Percentiles rank a stretch among this genome's conserved stretches.
These are phyloP conservation scores for Murraya koenigii DNA, from an alignment of 345 rosid species.

Conservation along the genomic window DNA sequence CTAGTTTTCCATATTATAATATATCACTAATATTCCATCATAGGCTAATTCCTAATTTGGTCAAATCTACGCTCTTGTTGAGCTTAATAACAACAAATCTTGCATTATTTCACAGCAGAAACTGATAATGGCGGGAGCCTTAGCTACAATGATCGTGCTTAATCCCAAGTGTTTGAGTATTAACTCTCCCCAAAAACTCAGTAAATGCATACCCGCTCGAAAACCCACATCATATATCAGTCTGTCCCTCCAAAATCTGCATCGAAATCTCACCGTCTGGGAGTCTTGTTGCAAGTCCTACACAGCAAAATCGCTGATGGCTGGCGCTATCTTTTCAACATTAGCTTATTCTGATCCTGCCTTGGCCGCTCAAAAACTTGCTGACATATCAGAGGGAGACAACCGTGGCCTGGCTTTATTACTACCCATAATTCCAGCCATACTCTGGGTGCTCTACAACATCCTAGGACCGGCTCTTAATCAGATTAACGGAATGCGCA, in stretches of 20 bases:
- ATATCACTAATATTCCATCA: conserved; percentile 18
- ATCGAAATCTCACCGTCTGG: conserved; percentile 39
- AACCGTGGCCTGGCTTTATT: conserved; percentile 74
- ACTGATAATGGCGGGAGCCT: conserved; percentile 43
- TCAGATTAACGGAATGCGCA: conserved; percentile 70
- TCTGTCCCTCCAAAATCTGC: conserved; percentile 30
- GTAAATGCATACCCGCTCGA: conserved; percentile 30
- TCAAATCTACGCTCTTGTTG: not conserved
- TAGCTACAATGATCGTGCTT: conserved; percentile 56
- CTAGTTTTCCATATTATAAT: not conserved
- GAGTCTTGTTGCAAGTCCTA: conserved; percentile 17
- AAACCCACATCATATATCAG: conserved; percentile 24
- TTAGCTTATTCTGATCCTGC: conserved; percentile 65
- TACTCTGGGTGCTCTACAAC: conserved; percentile 81
- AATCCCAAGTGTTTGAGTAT: conserved; percentile 46
- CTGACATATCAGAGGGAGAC: conserved; percentile 62
- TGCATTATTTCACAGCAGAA: not conserved
- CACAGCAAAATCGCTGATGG: conserved; percentile 31
- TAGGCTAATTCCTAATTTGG: not conserved
- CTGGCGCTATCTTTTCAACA: conserved; percentile 69
- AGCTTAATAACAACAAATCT: not conserved
- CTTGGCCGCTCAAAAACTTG: conserved; percentile 68
- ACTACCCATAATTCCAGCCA: conserved; percentile 74
- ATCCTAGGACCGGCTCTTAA: conserved; percentile 87
- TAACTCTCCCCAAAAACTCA: conserved; percentile 31